Percentiles rank a stretch among this genome's conserved stretches.
phyloP scores from a whole-genome alignment of 495 filamentous ascomycete species.

The Penicillium paxilli region DNA sequence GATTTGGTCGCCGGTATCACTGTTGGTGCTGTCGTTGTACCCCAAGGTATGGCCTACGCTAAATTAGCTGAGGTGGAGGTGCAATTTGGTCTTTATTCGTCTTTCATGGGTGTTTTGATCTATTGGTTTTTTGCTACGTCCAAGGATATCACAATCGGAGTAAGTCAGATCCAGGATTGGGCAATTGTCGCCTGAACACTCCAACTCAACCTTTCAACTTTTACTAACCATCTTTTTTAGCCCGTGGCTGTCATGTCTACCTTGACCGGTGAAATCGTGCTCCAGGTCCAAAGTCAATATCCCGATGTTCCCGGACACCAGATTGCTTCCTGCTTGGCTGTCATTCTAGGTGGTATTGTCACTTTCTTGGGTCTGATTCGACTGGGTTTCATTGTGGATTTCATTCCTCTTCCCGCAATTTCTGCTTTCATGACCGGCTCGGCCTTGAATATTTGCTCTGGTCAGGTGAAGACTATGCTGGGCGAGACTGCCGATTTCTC shows the following conservation, averaged over 20 bases:
- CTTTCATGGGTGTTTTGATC: conserved; percentile 93
- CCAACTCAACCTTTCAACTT: too few relatives aligned
- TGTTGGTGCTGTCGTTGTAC: conserved; percentile 92
- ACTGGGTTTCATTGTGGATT: conserved; percentile 90
- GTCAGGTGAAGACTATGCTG: conserved; percentile 85
- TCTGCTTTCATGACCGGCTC: conserved; percentile 98
- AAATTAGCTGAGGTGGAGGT: conserved; percentile 73
- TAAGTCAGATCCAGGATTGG: too few relatives aligned
- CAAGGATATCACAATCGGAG: conserved; percentile 99
- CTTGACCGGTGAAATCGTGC: conserved; percentile 77
- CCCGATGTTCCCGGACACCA: conserved; percentile 60
- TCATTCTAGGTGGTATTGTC: conserved; percentile 83
- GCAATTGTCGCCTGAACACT: too few relatives aligned
- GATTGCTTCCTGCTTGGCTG: conserved; percentile 76
- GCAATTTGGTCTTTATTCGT: conserved; percentile 91
- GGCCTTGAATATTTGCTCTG: conserved; percentile 83
- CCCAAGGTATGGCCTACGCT: conserved; percentile 97
- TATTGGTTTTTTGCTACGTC: conserved; percentile 99
- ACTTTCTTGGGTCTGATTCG: conserved; percentile 76
- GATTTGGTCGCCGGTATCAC: conserved; percentile 94
- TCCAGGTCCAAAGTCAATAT: conserved; percentile 51
- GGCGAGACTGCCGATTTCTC: conserved; percentile 72
- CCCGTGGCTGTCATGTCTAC: conserved; percentile 97
- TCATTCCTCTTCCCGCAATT: conserved; percentile 89
- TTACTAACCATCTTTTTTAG: too few relatives aligned